Evolutionary conservation across 768 basidiomycete genomes (phyloP), one percentile per base, ranked within the genome.

Genomic region (Tricholoma matsutake): DNA sequence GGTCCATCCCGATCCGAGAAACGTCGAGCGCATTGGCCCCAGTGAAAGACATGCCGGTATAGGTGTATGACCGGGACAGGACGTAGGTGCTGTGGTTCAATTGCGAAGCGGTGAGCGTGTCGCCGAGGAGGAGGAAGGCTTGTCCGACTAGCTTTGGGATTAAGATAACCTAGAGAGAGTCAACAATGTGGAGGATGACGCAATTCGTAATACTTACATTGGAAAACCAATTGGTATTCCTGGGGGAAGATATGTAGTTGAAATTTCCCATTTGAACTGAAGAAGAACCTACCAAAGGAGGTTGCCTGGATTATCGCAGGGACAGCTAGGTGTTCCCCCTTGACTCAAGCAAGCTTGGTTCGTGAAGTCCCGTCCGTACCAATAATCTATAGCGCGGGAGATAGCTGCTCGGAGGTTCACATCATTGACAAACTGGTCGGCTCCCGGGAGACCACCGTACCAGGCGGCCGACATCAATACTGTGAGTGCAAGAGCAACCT

Each of bases 1-100:
- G 76, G 65, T 86, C 84, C 32, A 86, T 83, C n/a, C 83, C 83
- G 32, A 87, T 83, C 65, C 81, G 82, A 11, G 86, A 83, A 39
- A 89, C 78, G 64, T 86, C 83, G 37, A 85, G 75, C 7, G 79
- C 75, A 60, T 86, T 86, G 8, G 85, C 83, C 16, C 85, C 86
- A 10, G 83, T 81, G 16, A 83, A 66, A 25, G 71, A 73, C 6
- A 75, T 73, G 5, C 79, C 69, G 9, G 78, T 78, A 62, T 77
- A 75, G 37, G 81, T 68, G 58, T 78, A 84, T 0, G 81, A 71
- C 6, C 84, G 75, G 2, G 65, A 66, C 3, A 76, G 75, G 62
- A 85, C 82, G 31, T 69, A 67, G 13, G 72, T 73, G 65, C 80
- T 82, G 63, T 71, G 72, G 4, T 61, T 61, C 20, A 68, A 43